Base-by-base conservation (phyloP, 2,329 filamentous ascomycete species). In the Penicillium occitanis region DNA sequence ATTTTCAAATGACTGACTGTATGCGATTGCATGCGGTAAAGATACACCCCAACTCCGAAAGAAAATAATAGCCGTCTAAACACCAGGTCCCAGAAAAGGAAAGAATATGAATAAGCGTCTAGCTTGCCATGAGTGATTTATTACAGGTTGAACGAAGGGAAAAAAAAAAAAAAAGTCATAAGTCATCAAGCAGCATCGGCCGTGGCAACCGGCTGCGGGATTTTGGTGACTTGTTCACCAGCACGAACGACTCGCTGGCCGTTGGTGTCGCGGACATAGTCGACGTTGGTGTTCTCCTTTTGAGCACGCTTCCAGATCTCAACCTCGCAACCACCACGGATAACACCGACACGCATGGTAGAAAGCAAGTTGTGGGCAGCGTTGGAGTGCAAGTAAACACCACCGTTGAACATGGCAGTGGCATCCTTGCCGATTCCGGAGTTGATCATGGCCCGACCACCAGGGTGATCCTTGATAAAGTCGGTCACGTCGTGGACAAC, bases 231-330 rank as follows among this genome's bases (percentile, higher is more conserved):
- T 82, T 97, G 93, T 73, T 88, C 84, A 63, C 93, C 93, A 70
- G 93, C 93, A 70, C 93, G 90, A 74, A 96, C 87, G 72, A 97
- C 93, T 70, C 91, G 89, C 78, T 92, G 86, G 61, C 93, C 93
- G 63, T 87, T 84, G 17, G 88, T 90, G 76, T 97, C 93, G 77
- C 91, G 93, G 77, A 92, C 87, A 71, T 90, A 89, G 66, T 89
- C 87, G 66, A 91, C 85, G 72, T 93, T 91, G 84, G 94, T 93
- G 84, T 91, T 92, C 81, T 93, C 91, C 73, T 88, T 87, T 78
- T 93, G 90, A 65, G 90, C 88, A 50, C 91, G 89, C 87, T 95
- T 95, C 92, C 92, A 96, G 80, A 95, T 93, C 84, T 96, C 92
- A 33, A 96, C 92, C 78, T 95, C 92, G 77, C 91, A 92, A 51